Base-by-base conservation (phyloP, 2,329 filamentous ascomycete species). In the Penicillium verrucosum region DNA sequence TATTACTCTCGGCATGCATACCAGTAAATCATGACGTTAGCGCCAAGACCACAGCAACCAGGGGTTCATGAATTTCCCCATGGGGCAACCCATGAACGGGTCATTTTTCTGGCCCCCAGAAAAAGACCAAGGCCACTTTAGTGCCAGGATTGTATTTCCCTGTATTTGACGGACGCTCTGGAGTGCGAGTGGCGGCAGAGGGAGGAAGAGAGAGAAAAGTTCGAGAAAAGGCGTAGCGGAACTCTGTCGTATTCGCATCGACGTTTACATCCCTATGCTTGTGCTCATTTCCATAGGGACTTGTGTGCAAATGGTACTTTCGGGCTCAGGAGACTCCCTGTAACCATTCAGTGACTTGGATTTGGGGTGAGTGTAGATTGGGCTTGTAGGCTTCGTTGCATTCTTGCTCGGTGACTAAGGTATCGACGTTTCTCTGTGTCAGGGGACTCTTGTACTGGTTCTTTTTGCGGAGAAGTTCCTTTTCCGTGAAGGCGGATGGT, bases 321-420 rank as follows among this genome's bases (percentile, higher is more conserved):
- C 3, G 10, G 51, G 87, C 86, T 90, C 87, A 74, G 85, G 83
- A 73, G 88, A 87, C 59, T 78, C 82, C 74, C 81, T 82, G 79
- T 88, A 92, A 74, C 89, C 89, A 82, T 85, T 88, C 73, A 82
- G 86, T 76, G 89, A 93, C 65, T 77, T 82, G 80, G 88, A 92
- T 67, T 79, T 87, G 73, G 81, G 84, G 64, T 75, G 77, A 66
- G 78, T 78, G 63, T 65, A 80, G 75, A 83, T 86, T 57, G 77
- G 75, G 60, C 80, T 84, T 66, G 78, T 78, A 72, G 80, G 85
- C 85, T 82, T 88, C 72, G 14, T 66, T 60, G 32, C 65, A 65
- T 59, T 68, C 62, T 58, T 75, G 72, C 25, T 69, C 64, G 2
- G 67, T 70, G 49, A 73, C 64, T 16, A 75, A 67, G 3, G 62